A percentile compares a stretch with the other conserved stretches of the same genome.
phyloP scores from a whole-genome alignment of 192 early-diverging fungal genomes.

The Chytriomyces sp. region DNA sequence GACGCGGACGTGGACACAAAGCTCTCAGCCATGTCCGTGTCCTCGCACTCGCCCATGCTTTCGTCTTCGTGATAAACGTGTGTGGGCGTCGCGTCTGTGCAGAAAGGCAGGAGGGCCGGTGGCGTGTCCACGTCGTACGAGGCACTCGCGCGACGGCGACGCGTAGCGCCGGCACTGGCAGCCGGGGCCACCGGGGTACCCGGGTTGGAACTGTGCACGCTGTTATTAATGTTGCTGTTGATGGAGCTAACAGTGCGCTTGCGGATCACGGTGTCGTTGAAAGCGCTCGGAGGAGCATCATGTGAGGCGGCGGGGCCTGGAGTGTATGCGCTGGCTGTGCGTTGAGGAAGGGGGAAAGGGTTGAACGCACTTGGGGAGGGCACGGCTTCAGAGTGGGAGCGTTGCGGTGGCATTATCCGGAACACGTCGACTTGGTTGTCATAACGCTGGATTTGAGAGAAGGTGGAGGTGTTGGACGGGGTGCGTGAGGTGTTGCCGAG shows the following conservation, averaged over 20 bases:
- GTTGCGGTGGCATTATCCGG: conserved; percentile 6
- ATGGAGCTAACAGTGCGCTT: background rate
- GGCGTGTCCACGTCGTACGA: background rate
- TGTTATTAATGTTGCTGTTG: background rate
- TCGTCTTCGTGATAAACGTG: background rate
- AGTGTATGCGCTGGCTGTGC: no score
- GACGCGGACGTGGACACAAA: no score
- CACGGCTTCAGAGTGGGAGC: background rate
- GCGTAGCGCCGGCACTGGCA: background rate
- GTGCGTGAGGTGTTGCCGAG: background rate
- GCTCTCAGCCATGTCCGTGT: background rate
- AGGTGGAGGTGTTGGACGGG: background rate
- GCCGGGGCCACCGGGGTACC: no score
- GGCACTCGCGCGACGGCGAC: background rate
- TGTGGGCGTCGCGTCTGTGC: background rate
- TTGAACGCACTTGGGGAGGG: no score
- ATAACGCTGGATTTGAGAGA: conserved; percentile 23
- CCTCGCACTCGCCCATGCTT: conserved; percentile 2
- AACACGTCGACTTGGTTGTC: conserved; percentile 25
- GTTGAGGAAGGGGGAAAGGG: no score
- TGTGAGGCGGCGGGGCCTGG: no score
- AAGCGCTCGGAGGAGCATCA: background rate
- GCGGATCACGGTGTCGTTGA: conserved; percentile 23
- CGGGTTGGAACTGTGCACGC: background rate
- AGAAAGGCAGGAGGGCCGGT: conserved; percentile 5